Conservation (phyloP, 139 green algal genomes). For the Deuterostichococcus epilithicus region DNA sequence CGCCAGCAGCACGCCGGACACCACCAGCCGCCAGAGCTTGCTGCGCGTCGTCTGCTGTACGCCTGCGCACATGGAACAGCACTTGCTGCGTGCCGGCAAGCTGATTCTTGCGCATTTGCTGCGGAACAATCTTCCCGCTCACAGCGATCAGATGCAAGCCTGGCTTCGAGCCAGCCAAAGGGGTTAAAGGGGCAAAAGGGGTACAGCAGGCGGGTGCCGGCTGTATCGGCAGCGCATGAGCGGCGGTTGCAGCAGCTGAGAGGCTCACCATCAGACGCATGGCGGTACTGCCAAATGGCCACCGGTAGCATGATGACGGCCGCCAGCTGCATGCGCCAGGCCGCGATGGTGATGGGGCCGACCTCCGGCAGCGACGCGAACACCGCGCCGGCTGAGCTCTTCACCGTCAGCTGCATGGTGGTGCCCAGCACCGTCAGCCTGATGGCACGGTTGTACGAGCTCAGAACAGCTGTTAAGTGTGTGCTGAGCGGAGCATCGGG, state of each 20-base stretch:
- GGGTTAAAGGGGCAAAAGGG: too few relatives aligned
- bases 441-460: not conserved
- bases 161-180: too few relatives aligned
- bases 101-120: too few relatives aligned
- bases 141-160: too few relatives aligned
- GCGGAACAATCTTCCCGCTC: too few relatives aligned
- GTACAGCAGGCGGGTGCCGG: too few relatives aligned
- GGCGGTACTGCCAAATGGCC: constrained; percentile 41
- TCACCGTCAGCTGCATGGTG: not conserved
- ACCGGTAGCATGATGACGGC: constrained; percentile 38
- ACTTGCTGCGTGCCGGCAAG: too few relatives aligned
- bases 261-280: constrained; percentile 15
- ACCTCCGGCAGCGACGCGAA: constrained; percentile 63
- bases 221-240: not conserved
- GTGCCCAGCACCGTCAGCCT: too few relatives aligned
- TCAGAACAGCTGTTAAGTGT: too few relatives aligned
- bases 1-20: constrained; percentile 52
- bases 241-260: not conserved
- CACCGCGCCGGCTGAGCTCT: constrained; percentile 39
- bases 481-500: too few relatives aligned
- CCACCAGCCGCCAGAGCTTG: constrained; percentile 16
- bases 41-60: constrained; percentile 10
- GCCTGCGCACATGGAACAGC: constrained; percentile 6
- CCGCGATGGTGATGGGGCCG: constrained; percentile 56
- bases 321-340: constrained; percentile 69